Evolutionary conservation across 73 alveolate species (phyloP).

Genomic region (Effrenium voratum): DNA sequence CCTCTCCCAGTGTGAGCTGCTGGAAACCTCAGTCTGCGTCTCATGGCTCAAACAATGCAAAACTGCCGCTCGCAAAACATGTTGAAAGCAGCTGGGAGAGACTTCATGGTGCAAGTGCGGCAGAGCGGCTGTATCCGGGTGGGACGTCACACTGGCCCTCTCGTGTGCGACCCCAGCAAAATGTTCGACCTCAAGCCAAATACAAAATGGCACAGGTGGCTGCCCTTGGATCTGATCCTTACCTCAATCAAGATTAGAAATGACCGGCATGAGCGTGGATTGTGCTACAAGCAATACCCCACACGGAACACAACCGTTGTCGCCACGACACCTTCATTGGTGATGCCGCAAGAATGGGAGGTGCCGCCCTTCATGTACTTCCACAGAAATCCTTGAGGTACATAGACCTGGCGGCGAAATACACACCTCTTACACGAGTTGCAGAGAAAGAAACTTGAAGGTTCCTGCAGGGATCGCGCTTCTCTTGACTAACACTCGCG

Average conservation of each 20-base stretch:
- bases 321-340: slow-evolving; percentile 22
- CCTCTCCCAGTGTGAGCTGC: slow-evolving; percentile 45
- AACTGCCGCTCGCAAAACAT: not conserved
- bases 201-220: not conserved
- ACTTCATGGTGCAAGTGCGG: not conserved
- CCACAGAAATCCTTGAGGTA: slow-evolving; percentile 68
- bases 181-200: slow-evolving; percentile 29
- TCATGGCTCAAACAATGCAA: not conserved
- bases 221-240: not conserved
- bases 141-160: slow-evolving; percentile 89
- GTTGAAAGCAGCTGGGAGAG: not conserved
- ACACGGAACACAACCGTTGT: not conserved
- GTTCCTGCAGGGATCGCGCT: not conserved
- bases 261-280: not conserved
- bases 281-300: not conserved
- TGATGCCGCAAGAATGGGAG: slow-evolving; percentile 83
- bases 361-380: slow-evolving; percentile 34
- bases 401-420: slow-evolving; percentile 35
- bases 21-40: slow-evolving; percentile 8
- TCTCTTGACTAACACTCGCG: no score
- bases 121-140: slow-evolving; percentile 41
- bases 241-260: not conserved
- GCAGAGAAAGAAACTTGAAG: not conserved
- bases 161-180: slow-evolving; percentile 78
- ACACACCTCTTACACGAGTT: not conserved